phyloP scores from a whole-genome alignment of 2,329 filamentous ascomycete species.

The Phoma sp. region DNA sequence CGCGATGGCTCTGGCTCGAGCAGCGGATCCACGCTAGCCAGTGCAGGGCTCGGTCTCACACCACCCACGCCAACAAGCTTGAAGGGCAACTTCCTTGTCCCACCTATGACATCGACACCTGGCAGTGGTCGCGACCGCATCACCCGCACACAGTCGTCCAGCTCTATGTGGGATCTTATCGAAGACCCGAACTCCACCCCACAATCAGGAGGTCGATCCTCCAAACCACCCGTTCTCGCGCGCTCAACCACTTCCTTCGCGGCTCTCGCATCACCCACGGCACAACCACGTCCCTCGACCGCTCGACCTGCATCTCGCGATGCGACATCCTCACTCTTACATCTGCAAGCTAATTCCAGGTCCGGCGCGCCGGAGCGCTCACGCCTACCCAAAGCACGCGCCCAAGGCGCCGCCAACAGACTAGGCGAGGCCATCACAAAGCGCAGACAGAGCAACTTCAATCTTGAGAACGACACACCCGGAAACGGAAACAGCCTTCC shows the following conservation, averaged over 20 bases:
- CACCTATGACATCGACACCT: slow-evolving; percentile 36
- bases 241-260: slow-evolving; percentile 39
- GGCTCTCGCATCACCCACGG: slow-evolving; percentile 28
- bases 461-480: slow-evolving; percentile 34
- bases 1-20: slow-evolving; percentile 45
- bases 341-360: slow-evolving; percentile 30
- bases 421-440: slow-evolving; percentile 38
- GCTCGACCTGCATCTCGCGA: slow-evolving; percentile 40
- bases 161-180: slow-evolving; percentile 43
- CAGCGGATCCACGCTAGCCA: slow-evolving; percentile 37
- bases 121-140: slow-evolving; percentile 37
- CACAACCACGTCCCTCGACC: slow-evolving; percentile 22
- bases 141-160: slow-evolving; percentile 36
- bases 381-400: slow-evolving; percentile 43
- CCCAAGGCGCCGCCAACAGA: slow-evolving; percentile 24
- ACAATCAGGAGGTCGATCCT: slow-evolving; percentile 21
- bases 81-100: slow-evolving; percentile 37
- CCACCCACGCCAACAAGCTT: slow-evolving; percentile 44
- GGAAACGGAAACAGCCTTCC: slow-evolving; percentile 2
- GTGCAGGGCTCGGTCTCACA: slow-evolving; percentile 37
- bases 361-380: slow-evolving; percentile 23
- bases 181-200: slow-evolving; percentile 37
- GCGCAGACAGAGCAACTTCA: slow-evolving; percentile 33
- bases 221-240: slow-evolving; percentile 30
- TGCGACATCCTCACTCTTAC: slow-evolving; percentile 32